Conservation (phyloP, 768 basidiomycete genomes). For the Pluteus cervinus region DNA sequence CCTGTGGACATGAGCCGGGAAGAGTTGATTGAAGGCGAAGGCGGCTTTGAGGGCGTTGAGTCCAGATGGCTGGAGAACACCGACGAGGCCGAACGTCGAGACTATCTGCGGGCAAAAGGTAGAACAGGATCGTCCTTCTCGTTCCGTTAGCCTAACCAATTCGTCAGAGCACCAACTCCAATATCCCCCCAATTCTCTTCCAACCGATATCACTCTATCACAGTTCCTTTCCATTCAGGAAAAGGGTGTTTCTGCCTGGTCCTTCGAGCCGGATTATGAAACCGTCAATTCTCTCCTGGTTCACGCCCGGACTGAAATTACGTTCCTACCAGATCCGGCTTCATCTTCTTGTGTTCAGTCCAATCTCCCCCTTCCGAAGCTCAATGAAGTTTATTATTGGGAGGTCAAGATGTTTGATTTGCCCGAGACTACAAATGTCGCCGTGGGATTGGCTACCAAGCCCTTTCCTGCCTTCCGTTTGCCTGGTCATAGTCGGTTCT, state of each 20-base stretch:
- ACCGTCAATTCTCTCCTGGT: conserved; percentile 89
- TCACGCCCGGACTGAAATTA: conserved; percentile 94
- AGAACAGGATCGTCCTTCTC: conserved; percentile 14
- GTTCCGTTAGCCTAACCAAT: conserved; percentile 5
- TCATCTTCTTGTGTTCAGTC: conserved; percentile 94
- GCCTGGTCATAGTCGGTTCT: conserved; percentile 79
- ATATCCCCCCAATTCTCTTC: conserved; percentile 93
- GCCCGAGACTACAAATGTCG: conserved; percentile 79
- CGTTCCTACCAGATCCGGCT: conserved; percentile 94
- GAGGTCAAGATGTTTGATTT: conserved; percentile 99
- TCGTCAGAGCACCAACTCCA: conserved; percentile 70
- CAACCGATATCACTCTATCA: conserved; percentile 96
- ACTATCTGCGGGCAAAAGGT: conserved; percentile 89
- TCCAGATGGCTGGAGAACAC: conserved; percentile 88
- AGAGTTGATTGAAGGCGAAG: conserved; percentile 86
- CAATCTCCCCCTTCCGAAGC: conserved; percentile 92
- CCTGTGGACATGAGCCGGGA: conserved; percentile 92
- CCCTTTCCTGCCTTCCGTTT: conserved; percentile 94
- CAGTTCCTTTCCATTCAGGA: conserved; percentile 99
- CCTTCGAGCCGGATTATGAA: conserved; percentile 98
- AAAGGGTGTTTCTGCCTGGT: conserved; percentile 99
- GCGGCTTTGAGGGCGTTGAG: conserved; percentile 90
- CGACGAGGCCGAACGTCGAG: conserved; percentile 54
- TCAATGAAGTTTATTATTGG: conserved; percentile 99
- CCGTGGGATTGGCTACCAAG: conserved; percentile 93